Conservation (phyloP, 306 rosid species). For the Inga oerstediana region DNA sequence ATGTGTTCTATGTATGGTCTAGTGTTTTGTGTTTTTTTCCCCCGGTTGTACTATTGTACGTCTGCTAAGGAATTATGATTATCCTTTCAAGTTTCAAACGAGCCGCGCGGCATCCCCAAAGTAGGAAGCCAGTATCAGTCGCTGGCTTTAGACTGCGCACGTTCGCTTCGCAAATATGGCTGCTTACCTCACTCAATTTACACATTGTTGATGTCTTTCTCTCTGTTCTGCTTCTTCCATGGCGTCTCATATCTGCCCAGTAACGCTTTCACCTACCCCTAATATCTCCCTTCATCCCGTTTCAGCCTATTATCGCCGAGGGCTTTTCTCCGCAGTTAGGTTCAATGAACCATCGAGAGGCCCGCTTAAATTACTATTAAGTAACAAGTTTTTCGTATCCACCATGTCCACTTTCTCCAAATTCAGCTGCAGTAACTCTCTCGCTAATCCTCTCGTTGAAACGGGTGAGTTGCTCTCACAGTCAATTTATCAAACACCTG, state of each 20-base stretch:
- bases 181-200: constrained; percentile 28
- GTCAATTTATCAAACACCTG: constrained; percentile 53
- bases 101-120: not conserved
- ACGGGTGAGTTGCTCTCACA: constrained; percentile 49
- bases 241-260: constrained; percentile 10
- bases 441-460: not conserved
- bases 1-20: no score
- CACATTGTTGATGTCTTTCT: constrained; percentile 22
- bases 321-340: not conserved
- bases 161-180: constrained; percentile 41
- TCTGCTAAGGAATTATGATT: no score
- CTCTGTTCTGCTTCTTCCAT: constrained; percentile 28
- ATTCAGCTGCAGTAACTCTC: constrained; percentile 36
- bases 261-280: constrained; percentile 8
- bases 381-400: constrained; percentile 30
- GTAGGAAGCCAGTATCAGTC: not conserved
- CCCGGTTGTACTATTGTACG: no score
- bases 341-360: constrained; percentile 14
- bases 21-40: no score
- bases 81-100: not conserved
- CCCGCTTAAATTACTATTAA: constrained; percentile 13
- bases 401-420: constrained; percentile 20
- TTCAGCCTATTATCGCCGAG: constrained; percentile 23
- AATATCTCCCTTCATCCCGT: constrained; percentile 17
- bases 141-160: no score